These are phyloP conservation scores for Pseudoperonospora humuli DNA, from an alignment of 352 stramenopile genomes.

Conservation along the genomic window DNA sequence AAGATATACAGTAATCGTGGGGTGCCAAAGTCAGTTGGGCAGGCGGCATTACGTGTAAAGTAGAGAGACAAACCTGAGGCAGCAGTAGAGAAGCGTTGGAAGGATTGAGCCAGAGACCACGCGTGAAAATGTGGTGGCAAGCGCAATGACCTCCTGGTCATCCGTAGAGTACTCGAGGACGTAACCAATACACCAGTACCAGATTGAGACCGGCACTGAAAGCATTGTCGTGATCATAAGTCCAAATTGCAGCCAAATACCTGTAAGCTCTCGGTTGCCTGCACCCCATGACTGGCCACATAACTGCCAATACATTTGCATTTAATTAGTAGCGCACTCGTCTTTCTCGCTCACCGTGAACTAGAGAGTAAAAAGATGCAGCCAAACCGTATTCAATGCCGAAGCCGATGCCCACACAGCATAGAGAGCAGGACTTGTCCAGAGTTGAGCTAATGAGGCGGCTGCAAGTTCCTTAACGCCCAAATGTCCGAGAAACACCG, in stretches of 20 bases:
- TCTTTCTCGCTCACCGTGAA: too few relatives aligned
- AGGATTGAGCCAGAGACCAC: conserved; percentile 49
- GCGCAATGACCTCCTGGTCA: conserved; percentile 42
- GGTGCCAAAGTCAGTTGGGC: not conserved
- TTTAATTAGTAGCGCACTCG: conserved; percentile 1
- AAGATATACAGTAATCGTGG: not conserved
- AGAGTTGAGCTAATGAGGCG: conserved; percentile 60
- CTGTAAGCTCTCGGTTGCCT: conserved; percentile 57
- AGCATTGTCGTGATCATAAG: conserved; percentile 46
- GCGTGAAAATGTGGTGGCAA: conserved; percentile 52
- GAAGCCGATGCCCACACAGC: conserved; percentile 52
- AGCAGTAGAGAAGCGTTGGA: conserved; percentile 61
- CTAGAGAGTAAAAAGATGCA: not conserved
- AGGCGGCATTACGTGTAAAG: not conserved
- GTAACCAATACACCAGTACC: conserved; percentile 61
- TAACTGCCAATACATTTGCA: conserved; percentile 20
- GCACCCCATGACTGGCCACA: conserved; percentile 71
- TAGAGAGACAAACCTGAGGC: conserved; percentile 31
- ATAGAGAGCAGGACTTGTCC: conserved; percentile 61
- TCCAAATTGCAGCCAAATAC: conserved; percentile 66
- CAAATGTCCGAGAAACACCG: conserved; percentile 72
- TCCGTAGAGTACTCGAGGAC: conserved; percentile 59
- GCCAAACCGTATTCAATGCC: conserved; percentile 50
- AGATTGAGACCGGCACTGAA: conserved; percentile 49
- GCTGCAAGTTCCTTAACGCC: conserved; percentile 61